These are phyloP conservation scores for Trypanosoma vivax DNA, from an alignment of 208 protist species.

Conservation along the genomic window DNA sequence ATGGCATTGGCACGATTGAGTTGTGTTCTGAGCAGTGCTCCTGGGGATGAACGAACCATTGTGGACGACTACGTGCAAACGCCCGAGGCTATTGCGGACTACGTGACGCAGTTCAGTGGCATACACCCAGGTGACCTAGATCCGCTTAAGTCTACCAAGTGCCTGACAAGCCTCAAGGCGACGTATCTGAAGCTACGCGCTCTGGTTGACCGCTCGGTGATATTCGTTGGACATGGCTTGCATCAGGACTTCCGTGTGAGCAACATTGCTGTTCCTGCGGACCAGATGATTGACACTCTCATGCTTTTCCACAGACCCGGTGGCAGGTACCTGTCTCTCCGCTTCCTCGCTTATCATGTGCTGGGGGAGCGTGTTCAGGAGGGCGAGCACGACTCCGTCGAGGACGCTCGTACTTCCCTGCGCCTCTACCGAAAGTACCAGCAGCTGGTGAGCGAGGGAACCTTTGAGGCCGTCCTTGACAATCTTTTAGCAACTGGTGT, in stretches of 20 bases:
- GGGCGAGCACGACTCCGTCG: conserved; percentile 93
- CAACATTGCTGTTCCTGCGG: conserved; percentile 92
- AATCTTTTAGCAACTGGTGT: conserved; percentile 80
- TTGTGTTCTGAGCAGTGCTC: conserved; percentile 73
- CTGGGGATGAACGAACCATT: conserved; percentile 81
- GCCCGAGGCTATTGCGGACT: conserved; percentile 83
- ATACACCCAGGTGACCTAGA: conserved; percentile 95
- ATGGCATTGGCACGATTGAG: conserved; percentile 86
- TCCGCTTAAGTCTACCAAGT: conserved; percentile 79
- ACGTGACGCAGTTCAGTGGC: conserved; percentile 91
- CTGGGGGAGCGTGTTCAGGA: conserved; percentile 92
- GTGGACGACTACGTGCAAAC: conserved; percentile 88
- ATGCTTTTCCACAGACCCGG: conserved; percentile 91
- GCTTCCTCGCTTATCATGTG: conserved; percentile 92
- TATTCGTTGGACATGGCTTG: conserved; percentile 95
- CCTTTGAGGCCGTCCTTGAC: conserved; percentile 76
- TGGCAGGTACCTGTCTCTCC: conserved; percentile 88
- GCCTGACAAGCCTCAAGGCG: conserved; percentile 92
- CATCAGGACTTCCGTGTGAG: conserved; percentile 95
- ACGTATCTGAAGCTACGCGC: conserved; percentile 92
- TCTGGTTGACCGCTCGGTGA: conserved; percentile 87
- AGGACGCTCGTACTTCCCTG: conserved; percentile 93
- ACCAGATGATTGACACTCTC: conserved; percentile 96
- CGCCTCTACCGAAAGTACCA: conserved; percentile 86
- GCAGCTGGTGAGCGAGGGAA: conserved; percentile 63